Percentiles rank a stretch among this genome's conserved stretches.
Evolutionary conservation across 768 basidiomycete species (phyloP).

Genomic region (Postia placenta): DNA sequence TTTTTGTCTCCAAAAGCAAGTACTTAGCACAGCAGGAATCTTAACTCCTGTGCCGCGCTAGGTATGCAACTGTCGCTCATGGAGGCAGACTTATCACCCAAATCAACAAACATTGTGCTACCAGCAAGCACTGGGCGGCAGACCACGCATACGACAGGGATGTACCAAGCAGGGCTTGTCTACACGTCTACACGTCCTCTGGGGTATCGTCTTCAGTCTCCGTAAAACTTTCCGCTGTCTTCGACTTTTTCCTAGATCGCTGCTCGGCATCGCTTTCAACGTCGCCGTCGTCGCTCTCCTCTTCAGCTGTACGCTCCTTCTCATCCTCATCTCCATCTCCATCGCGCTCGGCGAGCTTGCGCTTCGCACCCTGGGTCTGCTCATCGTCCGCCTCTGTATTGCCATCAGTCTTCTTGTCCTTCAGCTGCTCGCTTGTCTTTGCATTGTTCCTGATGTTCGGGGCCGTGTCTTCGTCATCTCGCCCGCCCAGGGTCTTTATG

Average conservation of each 20-base stretch:
- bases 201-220: not conserved
- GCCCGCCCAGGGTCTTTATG: conserved; percentile 17
- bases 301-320: conserved; percentile 5
- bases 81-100: no score
- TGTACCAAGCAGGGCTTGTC: no score
- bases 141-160: no score
- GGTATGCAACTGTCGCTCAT: no score
- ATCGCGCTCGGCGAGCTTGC: conserved; percentile 1
- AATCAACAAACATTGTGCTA: no score
- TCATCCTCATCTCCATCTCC: conserved; percentile 6
- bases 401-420: not conserved
- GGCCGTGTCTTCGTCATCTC: not conserved
- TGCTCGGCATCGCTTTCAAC: conserved; percentile 2
- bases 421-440: not conserved
- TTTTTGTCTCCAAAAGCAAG: no score
- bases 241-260: conserved; percentile 18
- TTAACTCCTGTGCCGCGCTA: no score
- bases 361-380: not conserved
- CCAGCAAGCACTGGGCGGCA: no score
- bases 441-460: not conserved
- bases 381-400: not conserved
- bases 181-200: no score
- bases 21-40: no score
- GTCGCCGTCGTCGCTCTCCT: conserved; percentile 1
- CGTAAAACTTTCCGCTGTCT: not conserved